Percentiles rank a stretch among this genome's conserved stretches.
phyloP scores from a whole-genome alignment of 305 asterid species.

The Vinca major region DNA sequence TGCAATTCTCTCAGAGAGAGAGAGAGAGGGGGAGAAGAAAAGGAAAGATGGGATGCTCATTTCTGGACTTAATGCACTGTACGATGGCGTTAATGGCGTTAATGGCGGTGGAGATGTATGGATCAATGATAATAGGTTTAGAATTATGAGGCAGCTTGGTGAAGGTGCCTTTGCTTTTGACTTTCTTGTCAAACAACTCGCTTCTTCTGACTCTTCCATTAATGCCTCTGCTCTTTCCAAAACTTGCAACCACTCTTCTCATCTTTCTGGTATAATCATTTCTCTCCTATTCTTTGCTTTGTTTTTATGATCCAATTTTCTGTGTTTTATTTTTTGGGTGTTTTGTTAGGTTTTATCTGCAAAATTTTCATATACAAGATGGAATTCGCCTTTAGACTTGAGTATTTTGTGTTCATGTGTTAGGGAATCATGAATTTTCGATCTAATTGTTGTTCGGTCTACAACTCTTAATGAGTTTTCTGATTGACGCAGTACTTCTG shows the following conservation, averaged over 20 bases:
- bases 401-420: background rate
- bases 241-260: constrained; percentile 73
- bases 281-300: constrained; percentile 2
- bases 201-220: constrained; percentile 37
- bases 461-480: too few relatives aligned
- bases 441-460: background rate
- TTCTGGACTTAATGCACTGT: constrained; percentile 88
- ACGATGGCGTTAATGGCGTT: constrained; percentile 86
- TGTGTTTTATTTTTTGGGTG: background rate
- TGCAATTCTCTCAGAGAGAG: constrained; percentile 1
- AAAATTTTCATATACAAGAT: background rate
- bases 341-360: constrained; percentile 10
- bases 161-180: constrained; percentile 96
- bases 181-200: constrained; percentile 74
- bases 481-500: too few relatives aligned
- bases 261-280: constrained; percentile 47
- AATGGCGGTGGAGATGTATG: constrained; percentile 91
- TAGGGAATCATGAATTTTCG: too few relatives aligned
- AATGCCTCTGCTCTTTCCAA: constrained; percentile 49
- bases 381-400: background rate
- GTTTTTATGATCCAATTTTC: background rate
- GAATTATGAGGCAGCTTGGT: constrained; percentile 82
- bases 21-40: background rate
- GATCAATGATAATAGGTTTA: constrained; percentile 96
- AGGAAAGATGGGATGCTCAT: constrained; percentile 77